These are phyloP conservation scores for Pelargonium myrrhifolium DNA, from an alignment of 441 rosid genomes.

Conservation along the genomic window DNA sequence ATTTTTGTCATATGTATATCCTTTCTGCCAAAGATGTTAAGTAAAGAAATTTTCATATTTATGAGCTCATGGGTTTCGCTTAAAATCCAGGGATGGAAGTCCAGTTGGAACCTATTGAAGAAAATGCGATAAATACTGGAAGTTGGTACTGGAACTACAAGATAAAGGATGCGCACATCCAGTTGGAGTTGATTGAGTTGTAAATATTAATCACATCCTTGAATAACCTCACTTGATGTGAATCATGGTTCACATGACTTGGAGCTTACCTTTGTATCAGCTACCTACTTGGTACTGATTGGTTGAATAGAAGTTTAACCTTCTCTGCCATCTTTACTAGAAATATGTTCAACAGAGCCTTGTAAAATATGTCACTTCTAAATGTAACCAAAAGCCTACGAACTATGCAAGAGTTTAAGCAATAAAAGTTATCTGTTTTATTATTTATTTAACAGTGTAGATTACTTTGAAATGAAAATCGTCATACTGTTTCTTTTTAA, in stretches of 20 bases:
- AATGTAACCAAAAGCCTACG: background rate
- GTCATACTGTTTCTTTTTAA: background rate
- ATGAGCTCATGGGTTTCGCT: constrained; percentile 5
- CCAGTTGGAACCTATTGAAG: constrained; percentile 44
- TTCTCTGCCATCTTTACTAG: constrained; percentile 6
- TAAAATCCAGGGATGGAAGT: constrained; percentile 41
- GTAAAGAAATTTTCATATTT: background rate
- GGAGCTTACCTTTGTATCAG: constrained; percentile 5
- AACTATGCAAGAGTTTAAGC: constrained; percentile 1
- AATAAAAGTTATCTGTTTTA: background rate
- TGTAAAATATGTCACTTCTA: constrained; percentile 5
- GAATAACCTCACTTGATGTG: constrained; percentile 25
- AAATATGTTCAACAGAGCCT: constrained; percentile 5
- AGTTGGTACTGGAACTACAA: constrained; percentile 88
- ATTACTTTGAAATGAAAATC: background rate
- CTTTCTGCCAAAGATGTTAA: background rate
- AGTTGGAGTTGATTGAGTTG: constrained; percentile 46
- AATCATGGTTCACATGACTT: constrained; percentile 40
- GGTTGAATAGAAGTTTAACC: constrained; percentile 63
- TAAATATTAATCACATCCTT: constrained; percentile 17
- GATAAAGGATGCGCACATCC: constrained; percentile 43
- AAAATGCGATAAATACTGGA: constrained; percentile 48
- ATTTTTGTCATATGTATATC: background rate
- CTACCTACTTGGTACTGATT: constrained; percentile 14
- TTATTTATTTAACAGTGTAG: background rate